Conservation (phyloP, 257 asterid genomes). For the Nicotiana obtusifolia region DNA sequence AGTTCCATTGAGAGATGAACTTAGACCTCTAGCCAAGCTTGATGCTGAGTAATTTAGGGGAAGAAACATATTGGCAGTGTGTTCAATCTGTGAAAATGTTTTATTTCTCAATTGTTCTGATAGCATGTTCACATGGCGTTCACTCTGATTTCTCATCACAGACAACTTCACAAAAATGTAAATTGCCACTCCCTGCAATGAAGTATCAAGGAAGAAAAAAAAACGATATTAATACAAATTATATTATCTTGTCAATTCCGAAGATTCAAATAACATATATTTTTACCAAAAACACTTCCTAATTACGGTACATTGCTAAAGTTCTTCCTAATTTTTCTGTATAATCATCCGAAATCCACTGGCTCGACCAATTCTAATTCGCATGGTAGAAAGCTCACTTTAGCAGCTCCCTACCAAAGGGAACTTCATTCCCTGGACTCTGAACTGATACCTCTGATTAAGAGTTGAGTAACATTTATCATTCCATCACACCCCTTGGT, state of each 20-base stretch:
- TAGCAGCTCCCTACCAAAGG: too few relatives aligned
- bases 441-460: too few relatives aligned
- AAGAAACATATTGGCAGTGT: slow-evolving; percentile 5
- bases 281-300: neutral
- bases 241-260: neutral
- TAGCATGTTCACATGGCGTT: neutral
- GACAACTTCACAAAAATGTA: neutral
- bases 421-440: too few relatives aligned
- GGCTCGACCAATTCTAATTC: too few relatives aligned
- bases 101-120: neutral
- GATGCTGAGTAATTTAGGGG: slow-evolving; percentile 18
- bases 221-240: neutral
- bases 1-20: slow-evolving; percentile 17
- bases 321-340: too few relatives aligned
- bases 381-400: too few relatives aligned
- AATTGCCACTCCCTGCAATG: slow-evolving; percentile 15
- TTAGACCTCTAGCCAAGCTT: slow-evolving; percentile 14
- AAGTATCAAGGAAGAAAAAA: too few relatives aligned
- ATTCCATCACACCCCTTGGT: too few relatives aligned
- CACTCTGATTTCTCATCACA: slow-evolving; percentile 3
- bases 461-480: too few relatives aligned
- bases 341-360: too few relatives aligned
- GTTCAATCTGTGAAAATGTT: slow-evolving; percentile 10
- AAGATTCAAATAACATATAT: neutral
- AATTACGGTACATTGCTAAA: too few relatives aligned